phyloP scores from a whole-genome alignment of 257 asterid species.

The Capsicum baccatum region DNA sequence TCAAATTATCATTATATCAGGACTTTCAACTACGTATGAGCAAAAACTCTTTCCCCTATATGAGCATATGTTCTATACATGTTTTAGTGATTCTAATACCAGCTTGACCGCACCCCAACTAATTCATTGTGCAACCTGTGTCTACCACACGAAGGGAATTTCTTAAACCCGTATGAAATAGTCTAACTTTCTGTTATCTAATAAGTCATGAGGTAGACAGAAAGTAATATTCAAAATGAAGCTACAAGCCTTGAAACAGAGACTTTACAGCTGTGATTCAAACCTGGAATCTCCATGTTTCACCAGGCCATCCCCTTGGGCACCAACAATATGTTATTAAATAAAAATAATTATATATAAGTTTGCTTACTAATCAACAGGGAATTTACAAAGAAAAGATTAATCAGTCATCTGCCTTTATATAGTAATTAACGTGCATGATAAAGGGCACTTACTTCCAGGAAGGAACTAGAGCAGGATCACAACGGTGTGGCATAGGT shows the following conservation, averaged over 20 bases:
- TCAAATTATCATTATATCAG: background rate
- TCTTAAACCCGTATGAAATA: background rate
- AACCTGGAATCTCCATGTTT: background rate
- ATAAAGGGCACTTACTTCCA: conserved; percentile 65
- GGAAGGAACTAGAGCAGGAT: conserved; percentile 51
- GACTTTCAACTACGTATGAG: background rate
- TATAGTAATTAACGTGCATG: background rate
- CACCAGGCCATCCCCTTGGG: background rate
- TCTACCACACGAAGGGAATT: background rate
- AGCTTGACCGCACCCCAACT: background rate
- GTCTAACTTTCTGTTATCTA: background rate
- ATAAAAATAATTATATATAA: background rate
- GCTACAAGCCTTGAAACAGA: background rate
- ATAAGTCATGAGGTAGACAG: background rate
- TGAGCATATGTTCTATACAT: background rate
- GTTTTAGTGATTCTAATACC: background rate
- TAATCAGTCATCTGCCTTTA: no score
- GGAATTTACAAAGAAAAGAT: background rate
- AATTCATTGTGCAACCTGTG: background rate
- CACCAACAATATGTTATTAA: background rate
- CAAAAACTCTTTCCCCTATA: background rate
- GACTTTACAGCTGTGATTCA: background rate
- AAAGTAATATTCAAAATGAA: background rate
- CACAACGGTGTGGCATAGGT: conserved; percentile 30
- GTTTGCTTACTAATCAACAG: background rate